A percentile compares a stretch with the other conserved stretches of the same genome.
Conservation (phyloP, 2,329 filamentous ascomycete genomes). For the Diaporthe vexans region DNA sequence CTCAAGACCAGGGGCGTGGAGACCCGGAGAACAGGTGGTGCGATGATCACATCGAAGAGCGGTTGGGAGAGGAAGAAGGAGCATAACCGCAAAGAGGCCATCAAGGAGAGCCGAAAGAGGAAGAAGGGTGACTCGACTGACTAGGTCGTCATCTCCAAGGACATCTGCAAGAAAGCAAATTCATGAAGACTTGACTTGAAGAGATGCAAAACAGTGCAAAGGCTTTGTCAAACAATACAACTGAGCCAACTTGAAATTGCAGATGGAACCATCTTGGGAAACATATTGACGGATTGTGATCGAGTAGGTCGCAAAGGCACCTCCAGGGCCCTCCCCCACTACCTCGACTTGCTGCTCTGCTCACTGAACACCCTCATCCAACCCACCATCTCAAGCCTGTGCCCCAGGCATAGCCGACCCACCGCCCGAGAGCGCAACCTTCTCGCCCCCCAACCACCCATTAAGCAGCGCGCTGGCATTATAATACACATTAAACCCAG, state of each 20-base stretch:
- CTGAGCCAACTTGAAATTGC: not conserved
- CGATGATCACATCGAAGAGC: constrained; percentile 86
- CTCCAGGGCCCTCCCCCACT: not conserved
- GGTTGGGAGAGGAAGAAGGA: constrained; percentile 79
- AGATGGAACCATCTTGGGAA: not conserved
- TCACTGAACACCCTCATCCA: not conserved
- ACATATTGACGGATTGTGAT: not conserved
- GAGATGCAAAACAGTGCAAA: not conserved
- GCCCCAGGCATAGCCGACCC: not conserved
- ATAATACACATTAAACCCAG: constrained; percentile 41
- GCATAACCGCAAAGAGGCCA: constrained; percentile 75
- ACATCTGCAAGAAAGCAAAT: not conserved
- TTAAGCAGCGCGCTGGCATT: constrained; percentile 39
- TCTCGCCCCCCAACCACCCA: constrained; percentile 36
- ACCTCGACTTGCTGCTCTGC: too few relatives aligned
- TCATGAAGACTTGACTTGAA: too few relatives aligned
- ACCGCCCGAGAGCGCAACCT: constrained; percentile 23
- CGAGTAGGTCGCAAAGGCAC: not conserved
- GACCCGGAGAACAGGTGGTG: constrained; percentile 64
- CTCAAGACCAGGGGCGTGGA: constrained; percentile 85
- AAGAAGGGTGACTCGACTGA: constrained; percentile 56
- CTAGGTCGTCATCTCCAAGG: not conserved
- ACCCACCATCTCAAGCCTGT: not conserved
- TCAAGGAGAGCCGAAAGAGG: constrained; percentile 71
- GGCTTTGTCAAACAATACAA: not conserved